Percentiles rank a stretch among this genome's conserved stretches.
These are phyloP conservation scores for Trifolium pratense DNA, from an alignment of 306 rosid species.

Conservation along the genomic window DNA sequence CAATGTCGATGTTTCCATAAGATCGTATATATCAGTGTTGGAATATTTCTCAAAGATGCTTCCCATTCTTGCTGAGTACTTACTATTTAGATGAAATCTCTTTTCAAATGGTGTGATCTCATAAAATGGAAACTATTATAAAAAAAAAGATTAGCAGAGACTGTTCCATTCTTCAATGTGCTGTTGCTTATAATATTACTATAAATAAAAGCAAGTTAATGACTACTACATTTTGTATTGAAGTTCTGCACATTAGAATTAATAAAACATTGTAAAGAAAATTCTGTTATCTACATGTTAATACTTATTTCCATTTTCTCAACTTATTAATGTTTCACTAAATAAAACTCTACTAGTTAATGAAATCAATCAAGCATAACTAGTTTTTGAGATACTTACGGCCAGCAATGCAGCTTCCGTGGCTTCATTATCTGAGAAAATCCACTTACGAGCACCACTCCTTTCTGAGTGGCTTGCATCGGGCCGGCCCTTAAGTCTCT, in stretches of 20 bases:
- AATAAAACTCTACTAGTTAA: no score
- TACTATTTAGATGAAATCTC: not conserved
- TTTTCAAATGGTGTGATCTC: no score
- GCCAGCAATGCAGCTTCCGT: no score
- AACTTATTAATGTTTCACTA: no score
- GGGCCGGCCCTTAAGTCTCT: no score
- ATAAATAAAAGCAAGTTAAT: slow-evolving; percentile 16
- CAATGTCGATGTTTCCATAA: slow-evolving; percentile 68
- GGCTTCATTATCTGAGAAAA: no score
- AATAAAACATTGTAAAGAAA: not conserved
- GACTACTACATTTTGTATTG: not conserved
- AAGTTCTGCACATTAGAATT: slow-evolving; percentile 47
- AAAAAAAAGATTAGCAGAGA: slow-evolving; percentile 56
- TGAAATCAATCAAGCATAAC: no score
- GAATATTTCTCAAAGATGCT: slow-evolving; percentile 71
- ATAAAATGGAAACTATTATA: no score
- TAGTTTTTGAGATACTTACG: no score
- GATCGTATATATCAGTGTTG: slow-evolving; percentile 85
- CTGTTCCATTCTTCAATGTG: slow-evolving; percentile 60
- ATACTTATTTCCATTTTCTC: no score
- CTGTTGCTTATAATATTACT: slow-evolving; percentile 40
- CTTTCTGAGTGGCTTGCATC: no score
- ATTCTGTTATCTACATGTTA: not conserved
- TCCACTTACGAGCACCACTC: no score
- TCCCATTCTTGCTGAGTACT: slow-evolving; percentile 75